These are phyloP conservation scores for Solanum gracilifrons DNA, from an alignment of 257 asterid genomes.

Conservation along the genomic window DNA sequence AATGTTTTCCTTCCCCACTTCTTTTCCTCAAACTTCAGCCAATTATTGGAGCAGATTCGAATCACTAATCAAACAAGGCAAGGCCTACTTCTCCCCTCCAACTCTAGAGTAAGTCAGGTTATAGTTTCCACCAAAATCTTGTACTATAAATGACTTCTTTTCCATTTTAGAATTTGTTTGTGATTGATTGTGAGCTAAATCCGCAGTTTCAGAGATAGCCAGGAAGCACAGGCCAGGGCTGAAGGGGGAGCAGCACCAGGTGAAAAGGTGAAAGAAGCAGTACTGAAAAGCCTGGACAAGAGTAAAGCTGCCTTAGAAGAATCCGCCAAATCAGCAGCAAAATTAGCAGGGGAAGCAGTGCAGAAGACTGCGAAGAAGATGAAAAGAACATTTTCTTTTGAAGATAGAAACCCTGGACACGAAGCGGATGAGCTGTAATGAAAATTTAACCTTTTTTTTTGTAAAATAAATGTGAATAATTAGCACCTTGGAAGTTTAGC, in stretches of 20 bases:
- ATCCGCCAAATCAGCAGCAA: constrained; percentile 20
- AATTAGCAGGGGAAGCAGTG: constrained; percentile 2
- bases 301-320: constrained; percentile 15
- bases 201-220: constrained; percentile 8
- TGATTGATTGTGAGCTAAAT: background rate
- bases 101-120: constrained; percentile 14
- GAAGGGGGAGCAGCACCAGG: background rate
- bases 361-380: constrained; percentile 1
- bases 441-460: background rate
- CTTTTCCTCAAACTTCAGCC: constrained; percentile 2
- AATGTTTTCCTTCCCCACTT: constrained; percentile 9
- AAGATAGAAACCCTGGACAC: background rate
- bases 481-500: background rate
- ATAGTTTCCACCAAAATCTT: background rate
- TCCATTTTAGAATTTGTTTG: background rate
- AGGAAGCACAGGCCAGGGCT: background rate
- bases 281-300: constrained; percentile 26
- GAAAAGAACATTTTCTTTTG: background rate
- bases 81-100: constrained; percentile 8
- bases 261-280: constrained; percentile 30
- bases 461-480: background rate
- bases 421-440: constrained; percentile 6
- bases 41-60: constrained; percentile 1
- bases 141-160: background rate
- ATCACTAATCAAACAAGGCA: background rate